Conservation (phyloP, 108 stramenopile species). For the Fistulifera pelliculosa region DNA sequence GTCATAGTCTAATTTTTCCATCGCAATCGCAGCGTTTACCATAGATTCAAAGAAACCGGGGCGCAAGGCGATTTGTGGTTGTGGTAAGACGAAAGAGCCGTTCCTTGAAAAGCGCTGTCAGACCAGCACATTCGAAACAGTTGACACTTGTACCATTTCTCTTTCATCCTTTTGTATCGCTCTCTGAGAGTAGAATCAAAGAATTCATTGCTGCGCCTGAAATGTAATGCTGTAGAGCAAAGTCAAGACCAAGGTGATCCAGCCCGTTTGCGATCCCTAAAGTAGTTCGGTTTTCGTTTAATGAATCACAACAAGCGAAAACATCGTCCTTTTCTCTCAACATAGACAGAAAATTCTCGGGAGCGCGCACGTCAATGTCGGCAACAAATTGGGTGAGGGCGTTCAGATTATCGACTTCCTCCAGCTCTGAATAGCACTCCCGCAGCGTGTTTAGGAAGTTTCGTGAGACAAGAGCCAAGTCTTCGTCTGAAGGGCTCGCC, state of each 20-base stretch:
- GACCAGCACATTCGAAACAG: conserved; percentile 11
- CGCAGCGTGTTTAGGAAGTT: neutral
- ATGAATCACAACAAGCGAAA: no score
- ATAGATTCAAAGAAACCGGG: conserved; percentile 1
- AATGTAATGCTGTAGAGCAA: conserved; percentile 3
- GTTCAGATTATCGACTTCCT: conserved; percentile 11
- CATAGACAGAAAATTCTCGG: no score
- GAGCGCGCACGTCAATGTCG: conserved; percentile 7
- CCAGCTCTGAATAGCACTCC: neutral
- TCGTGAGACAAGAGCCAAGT: neutral
- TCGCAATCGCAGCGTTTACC: neutral
- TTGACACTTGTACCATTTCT: conserved; percentile 60
- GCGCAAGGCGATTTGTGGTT: neutral
- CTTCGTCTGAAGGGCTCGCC: neutral
- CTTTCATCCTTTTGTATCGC: conserved; percentile 14
- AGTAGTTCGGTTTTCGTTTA: neutral
- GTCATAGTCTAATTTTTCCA: neutral
- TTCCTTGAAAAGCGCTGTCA: neutral
- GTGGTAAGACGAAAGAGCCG: neutral
- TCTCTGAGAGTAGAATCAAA: neutral
- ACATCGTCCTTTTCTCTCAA: no score
- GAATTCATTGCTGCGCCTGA: neutral
- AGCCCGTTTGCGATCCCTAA: neutral
- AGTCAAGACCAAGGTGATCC: conserved; percentile 3
- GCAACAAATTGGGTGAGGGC: conserved; percentile 7